A percentile compares a stretch with the other conserved stretches of the same genome.
phyloP scores from a whole-genome alignment of 768 basidiomycete species.

The Hericium alpestre region DNA sequence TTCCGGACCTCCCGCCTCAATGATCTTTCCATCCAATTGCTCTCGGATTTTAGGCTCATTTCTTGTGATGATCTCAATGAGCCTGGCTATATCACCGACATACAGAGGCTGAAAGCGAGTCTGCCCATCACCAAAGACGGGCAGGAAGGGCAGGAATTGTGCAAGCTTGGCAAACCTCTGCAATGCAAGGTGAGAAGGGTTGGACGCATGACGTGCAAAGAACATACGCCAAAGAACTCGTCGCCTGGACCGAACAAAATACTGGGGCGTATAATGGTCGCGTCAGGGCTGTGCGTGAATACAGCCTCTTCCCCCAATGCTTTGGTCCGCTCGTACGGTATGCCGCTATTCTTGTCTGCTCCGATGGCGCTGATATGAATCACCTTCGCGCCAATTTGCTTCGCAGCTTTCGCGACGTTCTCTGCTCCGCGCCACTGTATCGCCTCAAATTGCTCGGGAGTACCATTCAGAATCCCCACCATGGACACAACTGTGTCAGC shows the following conservation, averaged over 20 bases:
- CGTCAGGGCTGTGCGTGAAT: constrained; percentile 32
- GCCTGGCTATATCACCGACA: constrained; percentile 54
- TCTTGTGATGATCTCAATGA: constrained; percentile 49
- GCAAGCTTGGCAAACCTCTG: constrained; percentile 58
- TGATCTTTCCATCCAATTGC: constrained; percentile 30
- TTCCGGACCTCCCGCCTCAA: constrained; percentile 41
- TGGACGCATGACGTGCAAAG: background rate
- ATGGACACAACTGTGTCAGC: constrained; percentile 56
- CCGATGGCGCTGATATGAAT: constrained; percentile 68
- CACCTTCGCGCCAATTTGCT: constrained; percentile 42
- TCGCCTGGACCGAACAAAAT: constrained; percentile 71
- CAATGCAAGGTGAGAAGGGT: background rate
- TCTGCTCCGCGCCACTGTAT: constrained; percentile 58
- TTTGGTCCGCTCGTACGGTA: constrained; percentile 55
- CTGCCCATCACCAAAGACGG: constrained; percentile 65
- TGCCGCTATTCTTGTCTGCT: constrained; percentile 45
- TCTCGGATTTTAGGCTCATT: constrained; percentile 28
- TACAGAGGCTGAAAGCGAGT: constrained; percentile 66
- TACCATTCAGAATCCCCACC: constrained; percentile 58
- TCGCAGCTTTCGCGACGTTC: constrained; percentile 49
- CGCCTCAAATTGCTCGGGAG: constrained; percentile 41
- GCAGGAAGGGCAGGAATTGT: constrained; percentile 53
- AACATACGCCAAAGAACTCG: constrained; percentile 58
- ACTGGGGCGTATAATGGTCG: constrained; percentile 61
- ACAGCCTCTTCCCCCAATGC: constrained; percentile 50